A percentile compares a stretch with the other conserved stretches of the same genome.
These are phyloP conservation scores for Phaeosphaeria sp. DNA, from an alignment of 2,329 filamentous ascomycete species.

Conservation along the genomic window DNA sequence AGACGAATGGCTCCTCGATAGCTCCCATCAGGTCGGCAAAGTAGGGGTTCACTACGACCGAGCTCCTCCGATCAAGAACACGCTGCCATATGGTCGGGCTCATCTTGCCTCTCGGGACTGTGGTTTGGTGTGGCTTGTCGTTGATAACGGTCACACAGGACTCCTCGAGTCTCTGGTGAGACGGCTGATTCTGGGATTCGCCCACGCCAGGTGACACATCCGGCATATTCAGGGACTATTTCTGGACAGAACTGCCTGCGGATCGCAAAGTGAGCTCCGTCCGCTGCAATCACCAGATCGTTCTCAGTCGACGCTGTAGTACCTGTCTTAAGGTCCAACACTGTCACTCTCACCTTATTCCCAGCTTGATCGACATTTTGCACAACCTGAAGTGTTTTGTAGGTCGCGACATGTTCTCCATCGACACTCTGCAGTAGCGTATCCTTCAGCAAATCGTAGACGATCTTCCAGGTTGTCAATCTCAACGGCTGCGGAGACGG, in stretches of 20 bases:
- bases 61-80: conserved; percentile 25
- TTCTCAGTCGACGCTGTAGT: background rate
- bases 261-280: conserved; percentile 10
- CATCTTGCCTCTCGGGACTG: conserved; percentile 48
- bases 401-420: background rate
- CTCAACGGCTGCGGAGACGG: background rate
- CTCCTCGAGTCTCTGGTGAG: conserved; percentile 6
- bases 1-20: conserved; percentile 49
- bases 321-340: background rate
- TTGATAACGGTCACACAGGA: conserved; percentile 45
- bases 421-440: background rate
- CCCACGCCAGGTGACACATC: conserved; percentile 13
- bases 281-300: conserved; percentile 13
- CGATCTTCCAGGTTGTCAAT: conserved; percentile 5
- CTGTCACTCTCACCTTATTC: background rate
- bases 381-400: background rate
- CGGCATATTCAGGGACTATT: conserved; percentile 8
- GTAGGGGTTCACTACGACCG: conserved; percentile 35
- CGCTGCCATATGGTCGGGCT: conserved; percentile 42
- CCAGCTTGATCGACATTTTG: background rate
- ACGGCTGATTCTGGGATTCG: conserved; percentile 5
- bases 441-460: conserved; percentile 5
- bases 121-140: conserved; percentile 44
- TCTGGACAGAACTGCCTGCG: conserved; percentile 1
- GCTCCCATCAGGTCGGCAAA: conserved; percentile 47